phyloP scores from a whole-genome alignment of 208 protist genomes.

The Acanthamoeba culbertsoni region DNA sequence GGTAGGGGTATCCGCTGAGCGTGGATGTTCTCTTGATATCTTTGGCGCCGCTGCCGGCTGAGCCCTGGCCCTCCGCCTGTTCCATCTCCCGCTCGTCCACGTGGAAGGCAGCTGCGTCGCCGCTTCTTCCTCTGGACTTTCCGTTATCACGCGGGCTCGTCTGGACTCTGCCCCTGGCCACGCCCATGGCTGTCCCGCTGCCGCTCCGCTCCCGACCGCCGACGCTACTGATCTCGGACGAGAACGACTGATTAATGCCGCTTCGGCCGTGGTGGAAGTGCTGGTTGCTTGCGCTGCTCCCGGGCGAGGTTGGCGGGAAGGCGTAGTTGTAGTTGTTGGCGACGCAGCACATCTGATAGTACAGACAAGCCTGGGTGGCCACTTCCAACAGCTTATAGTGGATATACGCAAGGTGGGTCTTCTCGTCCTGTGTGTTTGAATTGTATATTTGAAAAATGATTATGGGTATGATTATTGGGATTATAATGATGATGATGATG shows the following conservation, averaged over 20 bases:
- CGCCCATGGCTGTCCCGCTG: not conserved
- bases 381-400: slow-evolving; percentile 39
- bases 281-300: not conserved
- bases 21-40: not conserved
- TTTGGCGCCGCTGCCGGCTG: not conserved
- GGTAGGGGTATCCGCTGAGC: not conserved
- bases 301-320: not conserved
- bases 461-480: too few species aligned
- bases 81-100: not conserved
- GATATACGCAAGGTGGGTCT: slow-evolving; percentile 55
- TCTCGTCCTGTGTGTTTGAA: slow-evolving; percentile 1
- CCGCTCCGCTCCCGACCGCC: not conserved
- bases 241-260: not conserved
- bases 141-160: not conserved
- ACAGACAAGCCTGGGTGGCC: slow-evolving; percentile 39
- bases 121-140: not conserved
- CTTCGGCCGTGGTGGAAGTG: not conserved
- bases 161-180: not conserved
- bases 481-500: too few species aligned
- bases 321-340: not conserved
- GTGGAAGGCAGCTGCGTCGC: not conserved
- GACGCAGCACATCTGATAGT: slow-evolving; percentile 49
- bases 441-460: not conserved
- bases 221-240: not conserved
- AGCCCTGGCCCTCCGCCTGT: not conserved